Base-by-base conservation (phyloP, 2,329 filamentous ascomycete species). In the Dactylonectria estremocensis region DNA sequence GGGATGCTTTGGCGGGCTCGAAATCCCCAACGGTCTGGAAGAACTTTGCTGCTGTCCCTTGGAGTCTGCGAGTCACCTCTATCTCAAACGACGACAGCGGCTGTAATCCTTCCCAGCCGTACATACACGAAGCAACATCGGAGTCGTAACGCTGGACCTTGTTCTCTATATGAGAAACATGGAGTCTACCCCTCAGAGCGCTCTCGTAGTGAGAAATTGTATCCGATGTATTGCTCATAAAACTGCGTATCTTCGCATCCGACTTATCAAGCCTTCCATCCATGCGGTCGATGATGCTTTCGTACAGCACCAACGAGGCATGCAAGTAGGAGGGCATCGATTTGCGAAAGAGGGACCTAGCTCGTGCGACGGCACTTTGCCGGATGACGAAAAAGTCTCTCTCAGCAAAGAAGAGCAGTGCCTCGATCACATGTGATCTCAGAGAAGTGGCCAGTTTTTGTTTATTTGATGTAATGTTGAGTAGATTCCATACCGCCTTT, bases 1-100 rank as follows among this genome's bases (percentile, higher is more conserved):
- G 33, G 0, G 78, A 80, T 0, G 76, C 77, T 3, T 67, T 60
- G 0, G 79, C 78, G 0, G 77, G 75, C 0, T 66, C 57, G 11
- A 80, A 80, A 16, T 80, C 77, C 0, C 79, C 79, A 2, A 80
- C 72, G 0, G 77, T 79, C 13, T 80, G 78, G 9, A 80, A 80
- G 69, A 75, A 80, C 3, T 74, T 76, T 0, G 78, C 77, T 1
- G 77, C 74, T 0, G 76, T 72, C 10, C 78, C 78, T 40, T 81
- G 79, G 1, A 81, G 75, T 1, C 79, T 61, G 1, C 76, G 73
- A 0, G 78, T 80, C 1, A 80, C 79, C 50, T 80, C 79, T 10
- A 77, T 76, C 7, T 80, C 79, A 6, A 80, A 69, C 0, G 70
- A 73, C 0, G 79, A 80, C 2, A 79, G 63, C 0, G 79, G 79